Base-by-base conservation (phyloP, 2,329 filamentous ascomycete species). In the Colletotrichum australisinense region DNA sequence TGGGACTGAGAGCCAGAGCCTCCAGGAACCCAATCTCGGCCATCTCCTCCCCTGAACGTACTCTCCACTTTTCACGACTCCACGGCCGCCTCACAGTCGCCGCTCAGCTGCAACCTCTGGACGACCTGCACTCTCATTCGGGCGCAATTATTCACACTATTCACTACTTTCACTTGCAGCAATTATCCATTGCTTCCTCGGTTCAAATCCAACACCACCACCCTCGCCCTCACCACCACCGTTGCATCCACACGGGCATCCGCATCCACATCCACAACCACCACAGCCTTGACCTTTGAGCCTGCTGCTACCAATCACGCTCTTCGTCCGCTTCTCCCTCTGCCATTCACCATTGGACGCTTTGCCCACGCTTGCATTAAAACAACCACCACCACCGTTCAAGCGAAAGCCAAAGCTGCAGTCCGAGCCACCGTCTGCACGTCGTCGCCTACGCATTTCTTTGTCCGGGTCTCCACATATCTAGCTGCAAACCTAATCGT, bases 401-500 rank as follows among this genome's bases (percentile, higher is more conserved):
- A 35, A 66, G 35, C 65, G 5, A 72, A 72, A 58, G 52, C 65
- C 56, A 72, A 72, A 58, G 46, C 30, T 63, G 58, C 30, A 26
- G 58, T 68, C 69, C 69, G 69, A 72, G 69, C 69, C 69, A 72
- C 64, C 16, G 26, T 42, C 52, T 26, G 55, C 55, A 42, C 38
- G 22, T 59, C 57, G 60, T 24, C 53, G 52, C 30, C 26, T 72
- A 26, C 62, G 67, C 71, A 67, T 66, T 67, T 63, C 71, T 73
- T 72, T 71, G 68, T 67, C 22, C 71, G 49, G 49, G 62, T 69
- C 68, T 60, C 71, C 71, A 72, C 71, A 46, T 62, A 42, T 24
- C 68, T 53, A 57, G 62, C 63, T 57, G 62, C 71, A 72, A 73
- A 73, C 68, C 63, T 73, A 63, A 72, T 55, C 62, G 52, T 71